These are phyloP conservation scores for Chloromonas sp. DNA, from an alignment of 163 green algal species.

Conservation along the genomic window DNA sequence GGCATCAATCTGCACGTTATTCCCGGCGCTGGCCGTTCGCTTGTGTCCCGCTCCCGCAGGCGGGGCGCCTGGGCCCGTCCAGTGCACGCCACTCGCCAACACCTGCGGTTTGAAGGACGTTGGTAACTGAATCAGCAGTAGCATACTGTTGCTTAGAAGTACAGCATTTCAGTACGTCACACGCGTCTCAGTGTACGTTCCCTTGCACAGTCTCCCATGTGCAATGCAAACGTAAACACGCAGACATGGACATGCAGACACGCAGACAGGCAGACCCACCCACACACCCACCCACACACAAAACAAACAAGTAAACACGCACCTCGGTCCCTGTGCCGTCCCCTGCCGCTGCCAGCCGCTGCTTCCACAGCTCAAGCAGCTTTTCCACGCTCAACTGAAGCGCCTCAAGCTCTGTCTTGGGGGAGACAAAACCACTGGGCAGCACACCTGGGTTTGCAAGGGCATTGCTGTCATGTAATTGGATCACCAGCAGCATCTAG, in stretches of 20 bases:
- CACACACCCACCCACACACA: too few species aligned
- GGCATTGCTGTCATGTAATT: background rate
- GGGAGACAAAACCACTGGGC: background rate
- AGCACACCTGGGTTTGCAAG: background rate
- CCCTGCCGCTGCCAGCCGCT: background rate
- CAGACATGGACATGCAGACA: too few species aligned
- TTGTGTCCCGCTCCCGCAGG: background rate
- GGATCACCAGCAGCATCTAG: too few species aligned
- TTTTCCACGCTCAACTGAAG: background rate
- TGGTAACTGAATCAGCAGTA: too few species aligned
- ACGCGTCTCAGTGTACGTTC: background rate
- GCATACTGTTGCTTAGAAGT: too few species aligned
- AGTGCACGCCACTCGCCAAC: too few species aligned
- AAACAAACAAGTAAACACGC: background rate
- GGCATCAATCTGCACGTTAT: background rate
- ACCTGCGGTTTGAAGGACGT: too few species aligned
- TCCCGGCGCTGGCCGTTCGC: background rate
- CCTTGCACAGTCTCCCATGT: too few species aligned
- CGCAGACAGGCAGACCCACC: too few species aligned
- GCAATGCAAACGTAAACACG: too few species aligned
- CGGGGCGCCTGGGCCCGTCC: too few species aligned
- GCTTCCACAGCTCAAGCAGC: background rate
- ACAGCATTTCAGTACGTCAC: background rate
- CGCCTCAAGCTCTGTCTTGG: background rate
- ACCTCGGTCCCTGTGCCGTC: background rate